Conservation (phyloP, 257 asterid species). For the Solanum clarkiae region DNA sequence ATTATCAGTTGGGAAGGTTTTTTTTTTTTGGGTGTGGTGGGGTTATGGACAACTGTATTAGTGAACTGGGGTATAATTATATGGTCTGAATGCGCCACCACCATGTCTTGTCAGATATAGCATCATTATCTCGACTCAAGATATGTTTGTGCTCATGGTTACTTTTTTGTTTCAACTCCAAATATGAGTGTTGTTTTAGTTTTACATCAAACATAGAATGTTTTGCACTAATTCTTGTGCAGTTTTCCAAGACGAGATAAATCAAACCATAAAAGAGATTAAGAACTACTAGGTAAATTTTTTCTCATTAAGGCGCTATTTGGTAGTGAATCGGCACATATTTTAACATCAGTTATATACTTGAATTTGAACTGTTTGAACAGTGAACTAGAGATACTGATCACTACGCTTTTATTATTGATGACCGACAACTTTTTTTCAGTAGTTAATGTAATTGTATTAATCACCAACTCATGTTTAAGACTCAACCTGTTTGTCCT, state of each 20-base stretch:
- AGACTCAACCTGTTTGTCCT: too few species aligned
- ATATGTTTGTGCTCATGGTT: too few species aligned
- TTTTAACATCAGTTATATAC: too few species aligned
- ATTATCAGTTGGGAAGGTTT: not conserved
- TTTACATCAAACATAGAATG: not conserved
- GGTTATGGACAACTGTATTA: not conserved
- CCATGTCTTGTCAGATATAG: not conserved
- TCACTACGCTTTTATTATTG: too few species aligned
- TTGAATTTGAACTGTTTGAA: too few species aligned
- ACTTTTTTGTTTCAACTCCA: not conserved
- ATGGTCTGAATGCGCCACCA: not conserved
- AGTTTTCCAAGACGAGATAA: conserved; percentile 27
- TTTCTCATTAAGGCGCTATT: too few species aligned
- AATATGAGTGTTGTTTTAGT: not conserved
- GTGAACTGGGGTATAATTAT: not conserved
- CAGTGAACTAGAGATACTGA: too few species aligned
- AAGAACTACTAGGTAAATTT: too few species aligned
- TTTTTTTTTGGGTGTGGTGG: not conserved
- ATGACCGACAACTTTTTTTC: too few species aligned
- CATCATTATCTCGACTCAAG: not conserved
- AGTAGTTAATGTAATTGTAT: too few species aligned
- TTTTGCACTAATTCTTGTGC: conserved; percentile 3
- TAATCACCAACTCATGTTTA: too few species aligned
- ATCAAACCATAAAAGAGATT: conserved; percentile 17
- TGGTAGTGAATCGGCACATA: too few species aligned